phyloP scores from a whole-genome alignment of 129 eudicot genomes.

The Flaveria bidentis region DNA sequence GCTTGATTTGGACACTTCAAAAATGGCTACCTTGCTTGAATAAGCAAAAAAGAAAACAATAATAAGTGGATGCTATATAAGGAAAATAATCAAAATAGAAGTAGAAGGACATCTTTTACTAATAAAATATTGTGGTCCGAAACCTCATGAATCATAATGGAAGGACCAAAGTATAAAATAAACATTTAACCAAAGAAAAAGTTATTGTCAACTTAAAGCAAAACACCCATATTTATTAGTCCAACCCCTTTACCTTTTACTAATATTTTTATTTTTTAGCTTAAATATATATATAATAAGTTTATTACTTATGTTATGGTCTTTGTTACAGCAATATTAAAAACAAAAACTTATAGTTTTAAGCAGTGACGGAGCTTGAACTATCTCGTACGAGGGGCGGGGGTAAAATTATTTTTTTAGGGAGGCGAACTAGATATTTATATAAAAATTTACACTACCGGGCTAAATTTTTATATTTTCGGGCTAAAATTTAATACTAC shows the following conservation, averaged over 20 bases:
- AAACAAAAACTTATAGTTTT: neutral
- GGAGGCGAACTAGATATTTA: too few species aligned
- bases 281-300: neutral
- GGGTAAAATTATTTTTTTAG: too few species aligned
- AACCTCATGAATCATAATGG: constrained; percentile 36
- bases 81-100: constrained; percentile 31
- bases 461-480: too few species aligned
- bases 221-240: constrained; percentile 25
- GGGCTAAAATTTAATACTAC: too few species aligned
- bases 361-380: too few species aligned
- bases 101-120: constrained; percentile 27
- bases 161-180: constrained; percentile 12
- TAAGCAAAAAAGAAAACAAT: constrained; percentile 28
- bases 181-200: constrained; percentile 23
- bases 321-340: too few species aligned
- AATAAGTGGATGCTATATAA: constrained; percentile 15
- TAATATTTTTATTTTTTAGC: neutral
- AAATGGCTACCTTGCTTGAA: constrained; percentile 24
- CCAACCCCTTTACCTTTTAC: constrained; percentile 21
- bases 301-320: neutral
- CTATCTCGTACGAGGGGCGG: too few species aligned
- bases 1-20: constrained; percentile 32
- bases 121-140: constrained; percentile 30
- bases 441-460: too few species aligned
- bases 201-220: constrained; percentile 32